These are phyloP conservation scores for Begonia fuchsioides DNA, from an alignment of 306 rosid species.

Conservation along the genomic window DNA sequence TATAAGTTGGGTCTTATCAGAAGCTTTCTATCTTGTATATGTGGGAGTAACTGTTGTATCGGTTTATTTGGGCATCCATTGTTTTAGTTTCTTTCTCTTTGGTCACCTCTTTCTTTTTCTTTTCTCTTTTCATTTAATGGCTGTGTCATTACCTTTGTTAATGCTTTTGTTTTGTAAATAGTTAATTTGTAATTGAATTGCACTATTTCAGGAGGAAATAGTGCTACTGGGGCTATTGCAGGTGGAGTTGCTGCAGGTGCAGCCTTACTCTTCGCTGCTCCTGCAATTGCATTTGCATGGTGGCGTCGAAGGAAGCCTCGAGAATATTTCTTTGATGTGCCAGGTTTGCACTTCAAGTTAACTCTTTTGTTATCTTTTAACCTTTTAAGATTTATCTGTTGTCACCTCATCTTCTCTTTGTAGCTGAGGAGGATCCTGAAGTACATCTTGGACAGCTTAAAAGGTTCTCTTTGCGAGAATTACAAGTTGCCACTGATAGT, in stretches of 20 bases:
- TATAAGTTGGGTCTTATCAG: no score
- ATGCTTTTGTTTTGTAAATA: neutral
- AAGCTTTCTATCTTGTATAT: no score
- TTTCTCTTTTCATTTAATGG: neutral
- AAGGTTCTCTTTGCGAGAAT: slow-evolving; percentile 70
- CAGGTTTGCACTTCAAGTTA: slow-evolving; percentile 47
- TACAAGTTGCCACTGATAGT: slow-evolving; percentile 79
- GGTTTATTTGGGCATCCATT: neutral
- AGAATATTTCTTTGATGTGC: slow-evolving; percentile 79
- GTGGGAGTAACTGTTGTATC: no score
- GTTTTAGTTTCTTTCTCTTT: neutral
- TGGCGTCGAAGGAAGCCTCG: slow-evolving; percentile 56
- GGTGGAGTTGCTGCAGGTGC: slow-evolving; percentile 96
- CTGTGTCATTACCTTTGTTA: no score
- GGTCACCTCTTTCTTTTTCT: neutral
- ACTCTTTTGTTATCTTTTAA: slow-evolving; percentile 1
- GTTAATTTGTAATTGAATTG: neutral
- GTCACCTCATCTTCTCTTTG: slow-evolving; percentile 8
- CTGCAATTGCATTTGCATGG: slow-evolving; percentile 71
- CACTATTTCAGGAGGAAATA: slow-evolving; percentile 25
- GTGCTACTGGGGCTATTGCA: slow-evolving; percentile 60
- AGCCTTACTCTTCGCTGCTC: slow-evolving; percentile 68
- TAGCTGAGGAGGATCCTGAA: slow-evolving; percentile 93
- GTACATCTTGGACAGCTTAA: slow-evolving; percentile 84
- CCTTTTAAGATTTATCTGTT: neutral